Conservation (phyloP, 352 stramenopile species). For the Phytopythium aichiense region DNA sequence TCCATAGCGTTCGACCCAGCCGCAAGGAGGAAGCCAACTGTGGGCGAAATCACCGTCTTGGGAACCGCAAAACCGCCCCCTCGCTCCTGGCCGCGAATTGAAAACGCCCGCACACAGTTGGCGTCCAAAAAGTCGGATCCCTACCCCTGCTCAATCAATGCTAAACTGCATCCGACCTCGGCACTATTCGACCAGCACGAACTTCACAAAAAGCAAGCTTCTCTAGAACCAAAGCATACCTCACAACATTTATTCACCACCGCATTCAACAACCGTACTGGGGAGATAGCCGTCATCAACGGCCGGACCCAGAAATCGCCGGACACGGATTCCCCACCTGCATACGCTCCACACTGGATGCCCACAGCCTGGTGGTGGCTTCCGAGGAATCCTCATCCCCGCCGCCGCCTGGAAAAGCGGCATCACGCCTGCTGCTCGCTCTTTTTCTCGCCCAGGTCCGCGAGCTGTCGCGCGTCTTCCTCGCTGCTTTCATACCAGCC, state of each 20-base stretch:
- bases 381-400: constrained; percentile 2
- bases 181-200: not conserved
- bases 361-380: not conserved
- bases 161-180: not conserved
- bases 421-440: not conserved
- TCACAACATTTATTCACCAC: not conserved
- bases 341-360: not conserved
- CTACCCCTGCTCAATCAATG: not conserved
- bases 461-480: not conserved
- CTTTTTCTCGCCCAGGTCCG: not conserved
- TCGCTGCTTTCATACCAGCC: too few species aligned
- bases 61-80: not conserved
- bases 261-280: not conserved
- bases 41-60: not conserved
- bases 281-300: not conserved
- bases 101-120: not conserved
- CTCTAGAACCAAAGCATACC: too few species aligned
- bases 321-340: not conserved
- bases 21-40: not conserved
- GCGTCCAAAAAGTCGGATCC: constrained; percentile 2
- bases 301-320: not conserved
- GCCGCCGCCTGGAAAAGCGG: not conserved
- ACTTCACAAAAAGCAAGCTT: too few species aligned
- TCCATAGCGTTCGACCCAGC: not conserved
- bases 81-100: not conserved